Base-by-base conservation (phyloP, 2,329 filamentous ascomycete species). In the Capronia epimyces region DNA sequence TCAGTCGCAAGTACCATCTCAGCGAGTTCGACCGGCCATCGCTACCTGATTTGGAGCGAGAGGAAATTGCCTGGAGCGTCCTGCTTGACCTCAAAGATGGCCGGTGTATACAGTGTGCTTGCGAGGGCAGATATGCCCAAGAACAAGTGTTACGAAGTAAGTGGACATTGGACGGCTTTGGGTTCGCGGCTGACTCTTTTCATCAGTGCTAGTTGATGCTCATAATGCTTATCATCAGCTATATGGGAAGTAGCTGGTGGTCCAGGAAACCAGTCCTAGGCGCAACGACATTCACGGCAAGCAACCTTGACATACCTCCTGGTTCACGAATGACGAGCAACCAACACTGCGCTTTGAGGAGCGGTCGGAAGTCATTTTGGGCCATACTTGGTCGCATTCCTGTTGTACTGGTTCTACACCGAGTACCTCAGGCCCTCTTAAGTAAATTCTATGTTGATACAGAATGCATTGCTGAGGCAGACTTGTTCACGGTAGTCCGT, bases 51-150 rank as follows among this genome's bases (percentile, higher is more conserved):
- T 84, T 94, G 53, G 93, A 97, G 65, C 76, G 88, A 60, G 87
- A 96, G 70, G 93, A 98, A 71, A 75, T 98, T 46, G 89, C 91
- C 2, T 88, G 96, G 71, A 96, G 89, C 56, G 79, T 86, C 31
- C 66, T 84, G 22, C 70, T 85, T 27, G 80, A 84, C 59, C 80
- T 84, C 53, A 65, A 75, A 20, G 79, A 83, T 59, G 81, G 81
- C 18, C 76, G 77, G 31, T 79, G 78, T 7, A 68, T 86, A 46
- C 82, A 85, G 64, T 80, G 78, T 63, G 81, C 82, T 34, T 81
- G 78, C 60, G 77, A 81, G 63, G 79, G 79, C 49, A 69, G 71
- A 50, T 70, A 74, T 59, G 75, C 75, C 40, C 78, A 81, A 63
- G 66, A 68, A 29, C 71, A 74, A 58, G 71, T 77, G 44, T 65